A percentile compares a stretch with the other conserved stretches of the same genome.
These are phyloP conservation scores for Neurospora intermedia DNA, from an alignment of 495 filamentous ascomycete genomes.

Conservation along the genomic window DNA sequence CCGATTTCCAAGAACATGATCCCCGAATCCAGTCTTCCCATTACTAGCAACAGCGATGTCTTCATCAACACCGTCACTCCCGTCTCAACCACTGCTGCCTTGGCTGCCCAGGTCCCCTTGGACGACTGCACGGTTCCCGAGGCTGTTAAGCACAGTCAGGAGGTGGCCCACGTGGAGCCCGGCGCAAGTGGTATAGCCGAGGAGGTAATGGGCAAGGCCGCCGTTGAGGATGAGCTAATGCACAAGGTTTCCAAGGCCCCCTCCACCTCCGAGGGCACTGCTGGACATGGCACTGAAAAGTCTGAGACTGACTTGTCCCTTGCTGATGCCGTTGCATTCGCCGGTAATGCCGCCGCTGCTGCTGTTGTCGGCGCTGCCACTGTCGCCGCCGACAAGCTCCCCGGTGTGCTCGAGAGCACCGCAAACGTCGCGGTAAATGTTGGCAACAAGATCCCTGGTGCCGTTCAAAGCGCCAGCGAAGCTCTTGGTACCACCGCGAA, in stretches of 20 bases:
- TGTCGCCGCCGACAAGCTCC: conserved; percentile 16
- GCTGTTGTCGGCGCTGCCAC: conserved; percentile 28
- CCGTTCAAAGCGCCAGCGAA: conserved; percentile 1
- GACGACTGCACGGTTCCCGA: conserved; percentile 60
- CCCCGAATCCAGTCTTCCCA: conserved; percentile 78
- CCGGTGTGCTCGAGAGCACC: conserved; percentile 9
- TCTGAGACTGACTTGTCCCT: conserved; percentile 31
- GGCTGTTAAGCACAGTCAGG: conserved; percentile 56
- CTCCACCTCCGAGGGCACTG: conserved; percentile 46
- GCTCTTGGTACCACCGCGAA: background rate
- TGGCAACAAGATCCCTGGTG: conserved; percentile 6
- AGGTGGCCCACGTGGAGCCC: conserved; percentile 44
- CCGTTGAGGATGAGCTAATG: conserved; percentile 50
- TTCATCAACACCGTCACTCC: conserved; percentile 60
- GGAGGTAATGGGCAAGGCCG: conserved; percentile 50
- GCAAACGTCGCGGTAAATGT: conserved; percentile 22
- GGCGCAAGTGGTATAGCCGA: conserved; percentile 49
- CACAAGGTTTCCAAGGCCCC: conserved; percentile 46
- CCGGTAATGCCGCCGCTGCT: conserved; percentile 27
- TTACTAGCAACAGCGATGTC: conserved; percentile 40
- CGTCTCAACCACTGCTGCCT: conserved; percentile 57
- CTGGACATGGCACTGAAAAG: conserved; percentile 36
- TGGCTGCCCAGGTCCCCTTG: conserved; percentile 49
- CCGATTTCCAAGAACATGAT: conserved; percentile 56
- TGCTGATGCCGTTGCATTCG: conserved; percentile 29